Evolutionary conservation across 2,329 filamentous ascomycete species (phyloP), one percentile per base, ranked within the genome.

Genomic region (Septoria linicola): DNA sequence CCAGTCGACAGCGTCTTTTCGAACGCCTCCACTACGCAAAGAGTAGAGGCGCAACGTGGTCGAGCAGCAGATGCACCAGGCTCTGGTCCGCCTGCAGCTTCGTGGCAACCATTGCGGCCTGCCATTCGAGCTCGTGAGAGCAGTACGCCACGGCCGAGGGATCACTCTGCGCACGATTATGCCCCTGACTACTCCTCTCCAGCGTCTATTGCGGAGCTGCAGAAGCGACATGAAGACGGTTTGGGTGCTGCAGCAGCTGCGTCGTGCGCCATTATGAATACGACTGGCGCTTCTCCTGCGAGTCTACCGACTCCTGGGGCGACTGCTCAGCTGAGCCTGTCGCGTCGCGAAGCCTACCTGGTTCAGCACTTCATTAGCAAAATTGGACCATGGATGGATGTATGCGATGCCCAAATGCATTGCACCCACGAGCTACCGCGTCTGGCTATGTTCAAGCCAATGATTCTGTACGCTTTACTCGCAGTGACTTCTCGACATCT

Each of bases 381-480:
- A 11, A 63, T 70, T 47, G 68, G 65, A 2, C 57, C 65, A 5
- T 68, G 67, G 66, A 63, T 69, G 13, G 67, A 70, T 53, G 66
- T 68, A 8, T 67, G 66, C 4, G 68, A 70, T 30, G 58, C 62
- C 1, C 48, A 61, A 20, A 59, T 62, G 7, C 67, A 69, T 45
- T 69, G 69, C 49, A 65, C 63, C 3, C 56, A 60, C n/a, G 60
- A 67, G 23, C 61, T 69, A 1, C 66, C 68, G 0, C 56, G 58
- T 8, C 59, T 62, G 45, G 65, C 67, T 7, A 53, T 70, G 11
- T 60, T 62, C 2, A 60, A 66, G 13, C 65, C 67, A 0, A 64
- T 70, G 40, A 55, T 70, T 17, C 61, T 66, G 2, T 64, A 60
- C 41, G 63, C 68, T 0, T 59, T 70, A 1, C 62, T 70, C 43